Evolutionary conservation across 805 yeast genomes (phyloP).

Genomic region (Yarrowia sp.): DNA sequence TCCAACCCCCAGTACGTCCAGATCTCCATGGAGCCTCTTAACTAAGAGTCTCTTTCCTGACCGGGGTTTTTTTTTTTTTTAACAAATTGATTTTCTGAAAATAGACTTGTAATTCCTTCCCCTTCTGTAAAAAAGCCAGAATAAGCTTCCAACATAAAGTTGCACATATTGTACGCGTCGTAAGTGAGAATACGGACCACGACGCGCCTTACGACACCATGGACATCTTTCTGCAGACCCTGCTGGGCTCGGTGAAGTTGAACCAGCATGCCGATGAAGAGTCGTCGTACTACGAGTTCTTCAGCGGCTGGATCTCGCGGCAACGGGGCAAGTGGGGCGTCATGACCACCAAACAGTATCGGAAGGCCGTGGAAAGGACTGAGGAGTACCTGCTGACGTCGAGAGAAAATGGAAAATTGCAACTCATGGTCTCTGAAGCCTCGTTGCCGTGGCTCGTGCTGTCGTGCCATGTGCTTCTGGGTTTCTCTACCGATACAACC

Average conservation of each 20-base stretch:
- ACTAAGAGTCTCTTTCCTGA: neutral
- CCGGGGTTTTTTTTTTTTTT: neutral
- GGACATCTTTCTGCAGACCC: neutral
- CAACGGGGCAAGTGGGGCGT: neutral
- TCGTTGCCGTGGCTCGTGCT: neutral
- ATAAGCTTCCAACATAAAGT: no score
- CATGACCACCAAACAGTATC: neutral
- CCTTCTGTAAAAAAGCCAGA: no score
- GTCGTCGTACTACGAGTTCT: neutral
- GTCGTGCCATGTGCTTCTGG: neutral
- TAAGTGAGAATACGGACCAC: neutral
- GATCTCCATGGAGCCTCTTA: constrained; percentile 1
- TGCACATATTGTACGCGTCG: no score
- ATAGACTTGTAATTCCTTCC: no score
- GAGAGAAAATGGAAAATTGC: neutral
- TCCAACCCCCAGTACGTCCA: neutral
- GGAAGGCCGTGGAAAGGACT: neutral
- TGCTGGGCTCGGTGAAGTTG: constrained; percentile 5
- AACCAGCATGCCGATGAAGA: neutral
- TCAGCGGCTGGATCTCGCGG: neutral
- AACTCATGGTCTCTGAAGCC: neutral
- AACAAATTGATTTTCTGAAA: neutral
- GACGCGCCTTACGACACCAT: no score
- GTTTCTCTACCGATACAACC: neutral
- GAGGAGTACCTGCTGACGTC: neutral